Conservation (phyloP, 352 stramenopile genomes). For the Phytophthora chlamydospora region DNA sequence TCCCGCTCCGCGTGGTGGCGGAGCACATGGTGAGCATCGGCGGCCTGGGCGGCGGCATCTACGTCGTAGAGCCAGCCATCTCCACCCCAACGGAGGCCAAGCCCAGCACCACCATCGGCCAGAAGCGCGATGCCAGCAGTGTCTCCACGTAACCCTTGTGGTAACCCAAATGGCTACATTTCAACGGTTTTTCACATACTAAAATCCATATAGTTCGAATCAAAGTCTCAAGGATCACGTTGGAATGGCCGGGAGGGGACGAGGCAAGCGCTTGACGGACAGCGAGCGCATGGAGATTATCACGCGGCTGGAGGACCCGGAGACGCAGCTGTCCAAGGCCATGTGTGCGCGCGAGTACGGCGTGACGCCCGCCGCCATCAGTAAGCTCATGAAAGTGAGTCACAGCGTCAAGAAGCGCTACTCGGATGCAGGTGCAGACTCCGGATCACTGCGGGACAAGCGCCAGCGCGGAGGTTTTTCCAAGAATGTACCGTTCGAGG, state of each 20-base stretch:
- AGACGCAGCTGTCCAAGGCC: constrained; percentile 52
- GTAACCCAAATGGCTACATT: background rate
- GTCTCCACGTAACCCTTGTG: constrained; percentile 14
- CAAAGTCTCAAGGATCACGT: background rate
- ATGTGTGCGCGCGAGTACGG: constrained; percentile 69
- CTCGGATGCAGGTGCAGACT: constrained; percentile 47
- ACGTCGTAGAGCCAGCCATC: constrained; percentile 50
- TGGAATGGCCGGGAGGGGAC: constrained; percentile 42
- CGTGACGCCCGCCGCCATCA: constrained; percentile 75
- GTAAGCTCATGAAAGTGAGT: constrained; percentile 80
- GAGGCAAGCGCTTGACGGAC: constrained; percentile 71
- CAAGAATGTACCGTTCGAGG: constrained; percentile 64
- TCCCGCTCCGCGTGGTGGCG: constrained; percentile 43
- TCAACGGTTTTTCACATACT: background rate
- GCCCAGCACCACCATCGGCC: constrained; percentile 23
- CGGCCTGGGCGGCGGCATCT: constrained; percentile 64
- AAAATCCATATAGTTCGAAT: background rate
- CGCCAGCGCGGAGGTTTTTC: constrained; percentile 69
- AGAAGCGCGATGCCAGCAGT: constrained; percentile 29
- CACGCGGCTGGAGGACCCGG: constrained; percentile 61
- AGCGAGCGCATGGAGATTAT: constrained; percentile 84
- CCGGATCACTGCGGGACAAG: constrained; percentile 43
- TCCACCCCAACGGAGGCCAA: constrained; percentile 13
- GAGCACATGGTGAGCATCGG: constrained; percentile 80
- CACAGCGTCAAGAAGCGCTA: constrained; percentile 76